A percentile compares a stretch with the other conserved stretches of the same genome.
Evolutionary conservation across 305 asterid species (phyloP).

Genomic region (Fraxinus nigra): DNA sequence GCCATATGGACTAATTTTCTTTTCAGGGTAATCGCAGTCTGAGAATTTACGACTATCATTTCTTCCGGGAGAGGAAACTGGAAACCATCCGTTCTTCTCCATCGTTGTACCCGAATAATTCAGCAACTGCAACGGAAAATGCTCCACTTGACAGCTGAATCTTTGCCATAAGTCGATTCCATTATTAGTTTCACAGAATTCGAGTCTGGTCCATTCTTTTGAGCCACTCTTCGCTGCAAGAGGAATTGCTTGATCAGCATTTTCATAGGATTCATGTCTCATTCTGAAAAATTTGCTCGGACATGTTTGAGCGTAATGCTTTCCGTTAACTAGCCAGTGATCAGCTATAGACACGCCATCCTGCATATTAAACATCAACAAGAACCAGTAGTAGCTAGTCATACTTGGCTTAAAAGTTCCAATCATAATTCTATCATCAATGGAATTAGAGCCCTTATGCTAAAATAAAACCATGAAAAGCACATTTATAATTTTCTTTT

Average conservation of each 20-base stretch:
- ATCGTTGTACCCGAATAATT: conserved; percentile 63
- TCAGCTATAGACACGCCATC: conserved; percentile 69
- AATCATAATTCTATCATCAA: neutral
- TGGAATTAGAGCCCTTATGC: neutral
- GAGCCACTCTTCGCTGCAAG: conserved; percentile 84
- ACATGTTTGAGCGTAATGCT: conserved; percentile 78
- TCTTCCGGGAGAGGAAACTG: conserved; percentile 73
- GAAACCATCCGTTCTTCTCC: conserved; percentile 94
- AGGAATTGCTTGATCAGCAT: conserved; percentile 9
- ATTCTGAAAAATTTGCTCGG: neutral
- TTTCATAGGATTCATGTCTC: neutral
- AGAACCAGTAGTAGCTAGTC: neutral
- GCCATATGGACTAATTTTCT: neutral
- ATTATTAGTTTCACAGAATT: conserved; percentile 58
- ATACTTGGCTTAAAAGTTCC: neutral
- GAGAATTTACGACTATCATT: conserved; percentile 7
- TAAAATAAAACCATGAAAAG: neutral
- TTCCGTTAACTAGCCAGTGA: conserved; percentile 90
- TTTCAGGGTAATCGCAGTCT: neutral
- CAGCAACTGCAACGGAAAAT: conserved; percentile 80
- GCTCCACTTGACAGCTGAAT: conserved; percentile 83
- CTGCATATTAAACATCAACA: conserved; percentile 36
- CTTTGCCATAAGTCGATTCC: conserved; percentile 82
- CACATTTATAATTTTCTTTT: neutral
- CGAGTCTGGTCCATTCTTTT: conserved; percentile 66